Percentiles rank a stretch among this genome's conserved stretches.
Conservation (phyloP, 768 basidiomycete genomes). For the Phlebiopsis flavidoalba region DNA sequence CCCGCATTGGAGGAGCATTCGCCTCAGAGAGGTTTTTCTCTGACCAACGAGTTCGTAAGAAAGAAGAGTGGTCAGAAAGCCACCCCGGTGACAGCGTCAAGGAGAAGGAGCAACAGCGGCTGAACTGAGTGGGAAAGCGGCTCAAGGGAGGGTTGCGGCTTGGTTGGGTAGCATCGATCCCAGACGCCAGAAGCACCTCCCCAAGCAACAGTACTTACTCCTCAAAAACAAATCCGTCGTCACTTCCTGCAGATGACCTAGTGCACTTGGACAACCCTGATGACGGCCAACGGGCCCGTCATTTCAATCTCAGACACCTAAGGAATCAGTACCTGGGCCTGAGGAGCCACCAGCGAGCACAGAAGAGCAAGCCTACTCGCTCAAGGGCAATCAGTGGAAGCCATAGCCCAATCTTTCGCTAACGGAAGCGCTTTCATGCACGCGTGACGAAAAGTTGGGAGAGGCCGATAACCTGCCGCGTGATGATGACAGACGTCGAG, state of each 20-base stretch:
- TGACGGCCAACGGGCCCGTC: background rate
- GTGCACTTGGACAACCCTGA: background rate
- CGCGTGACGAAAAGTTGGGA: too few species aligned
- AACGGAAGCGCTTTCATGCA: slow-evolving; percentile 76
- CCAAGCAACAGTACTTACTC: slow-evolving; percentile 17
- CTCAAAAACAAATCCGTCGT: background rate
- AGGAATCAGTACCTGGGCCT: background rate
- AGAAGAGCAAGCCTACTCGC: background rate
- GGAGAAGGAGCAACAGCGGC: slow-evolving; percentile 32
- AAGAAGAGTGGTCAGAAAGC: slow-evolving; percentile 15
- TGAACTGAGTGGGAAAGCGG: slow-evolving; percentile 42
- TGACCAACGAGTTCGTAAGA: slow-evolving; percentile 23
- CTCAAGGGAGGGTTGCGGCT: slow-evolving; percentile 70
- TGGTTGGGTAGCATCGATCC: slow-evolving; percentile 71
- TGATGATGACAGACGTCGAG: slow-evolving; percentile 28
- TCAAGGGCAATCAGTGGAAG: slow-evolving; percentile 1
- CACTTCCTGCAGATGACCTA: background rate
- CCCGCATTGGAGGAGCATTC: background rate
- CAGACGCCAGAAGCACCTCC: slow-evolving; percentile 49
- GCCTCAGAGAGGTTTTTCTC: background rate
- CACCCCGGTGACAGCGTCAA: slow-evolving; percentile 14
- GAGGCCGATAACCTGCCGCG: too few species aligned
- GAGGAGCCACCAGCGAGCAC: background rate
- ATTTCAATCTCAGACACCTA: background rate
- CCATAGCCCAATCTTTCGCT: slow-evolving; percentile 64